A percentile compares a stretch with the other conserved stretches of the same genome.
These are phyloP conservation scores for Fusarium subglutinans DNA, from an alignment of 2,329 filamentous ascomycete species.

Conservation along the genomic window DNA sequence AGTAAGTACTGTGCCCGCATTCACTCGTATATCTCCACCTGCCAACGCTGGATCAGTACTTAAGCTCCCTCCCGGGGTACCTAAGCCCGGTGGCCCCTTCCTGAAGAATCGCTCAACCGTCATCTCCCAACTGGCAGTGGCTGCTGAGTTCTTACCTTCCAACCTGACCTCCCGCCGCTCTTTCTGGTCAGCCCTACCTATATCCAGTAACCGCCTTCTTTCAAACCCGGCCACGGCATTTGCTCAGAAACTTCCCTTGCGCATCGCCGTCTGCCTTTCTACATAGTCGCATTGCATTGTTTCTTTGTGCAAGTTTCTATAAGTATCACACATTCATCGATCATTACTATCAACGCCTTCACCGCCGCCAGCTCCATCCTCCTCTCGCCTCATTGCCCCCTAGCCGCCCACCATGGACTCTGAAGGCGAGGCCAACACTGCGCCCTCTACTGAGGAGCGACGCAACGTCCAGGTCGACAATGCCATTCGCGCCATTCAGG, in stretches of 20 bases:
- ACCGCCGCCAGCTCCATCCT: slow-evolving; percentile 39
- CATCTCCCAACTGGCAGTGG: slow-evolving; percentile 22
- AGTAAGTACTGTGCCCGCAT: slow-evolving; percentile 15
- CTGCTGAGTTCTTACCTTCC: slow-evolving; percentile 29
- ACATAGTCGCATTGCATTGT: slow-evolving; percentile 23
- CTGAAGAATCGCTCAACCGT: slow-evolving; percentile 21
- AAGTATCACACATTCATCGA: slow-evolving; percentile 9
- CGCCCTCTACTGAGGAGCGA: slow-evolving; percentile 53
- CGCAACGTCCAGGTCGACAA: slow-evolving; percentile 79
- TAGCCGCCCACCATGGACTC: slow-evolving; percentile 53
- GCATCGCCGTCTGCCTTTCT: background rate
- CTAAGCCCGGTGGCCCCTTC: background rate
- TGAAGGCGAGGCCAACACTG: slow-evolving; percentile 51
- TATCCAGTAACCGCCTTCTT: slow-evolving; percentile 39
- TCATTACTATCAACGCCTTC: slow-evolving; percentile 32
- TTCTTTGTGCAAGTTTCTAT: slow-evolving; percentile 8
- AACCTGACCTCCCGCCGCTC: slow-evolving; percentile 29
- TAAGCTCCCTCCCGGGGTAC: slow-evolving; percentile 28
- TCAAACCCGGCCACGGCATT: slow-evolving; percentile 25
- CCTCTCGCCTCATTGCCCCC: slow-evolving; percentile 24
- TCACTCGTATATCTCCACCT: slow-evolving; percentile 15
- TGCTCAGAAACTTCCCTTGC: background rate
- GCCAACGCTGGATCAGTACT: slow-evolving; percentile 4
- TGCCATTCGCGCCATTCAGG: slow-evolving; percentile 88
- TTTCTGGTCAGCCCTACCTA: slow-evolving; percentile 41